A percentile compares a stretch with the other conserved stretches of the same genome.
These are phyloP conservation scores for Aspergillaceae sp. DNA, from an alignment of 2,329 filamentous ascomycete species.

Conservation along the genomic window DNA sequence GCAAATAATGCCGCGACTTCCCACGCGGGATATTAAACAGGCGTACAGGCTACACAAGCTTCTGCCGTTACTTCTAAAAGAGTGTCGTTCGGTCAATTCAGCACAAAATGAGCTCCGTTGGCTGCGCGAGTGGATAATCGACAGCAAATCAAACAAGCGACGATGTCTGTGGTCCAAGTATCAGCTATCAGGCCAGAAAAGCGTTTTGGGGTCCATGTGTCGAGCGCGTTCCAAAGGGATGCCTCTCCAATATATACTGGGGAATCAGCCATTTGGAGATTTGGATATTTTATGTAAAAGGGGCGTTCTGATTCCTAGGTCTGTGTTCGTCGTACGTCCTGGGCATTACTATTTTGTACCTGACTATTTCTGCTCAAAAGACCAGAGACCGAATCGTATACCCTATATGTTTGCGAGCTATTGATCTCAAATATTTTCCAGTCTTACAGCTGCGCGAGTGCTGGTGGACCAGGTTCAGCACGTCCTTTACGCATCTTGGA, in stretches of 20 bases:
- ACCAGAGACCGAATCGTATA: conserved; percentile 64
- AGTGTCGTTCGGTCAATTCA: conserved; percentile 37
- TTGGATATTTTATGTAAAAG: conserved; percentile 67
- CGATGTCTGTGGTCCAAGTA: neutral
- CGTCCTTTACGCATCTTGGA: conserved; percentile 60
- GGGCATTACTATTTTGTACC: too few species aligned
- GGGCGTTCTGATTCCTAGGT: conserved; percentile 78
- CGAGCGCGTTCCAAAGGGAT: conserved; percentile 49
- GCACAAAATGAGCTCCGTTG: conserved; percentile 41
- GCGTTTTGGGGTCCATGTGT: conserved; percentile 31
- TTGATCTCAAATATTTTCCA: conserved; percentile 26
- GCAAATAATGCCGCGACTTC: conserved; percentile 35
- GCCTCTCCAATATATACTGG: conserved; percentile 84
- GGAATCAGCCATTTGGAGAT: conserved; percentile 77
- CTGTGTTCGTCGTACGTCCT: neutral
- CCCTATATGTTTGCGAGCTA: conserved; percentile 43
- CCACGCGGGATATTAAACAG: conserved; percentile 26
- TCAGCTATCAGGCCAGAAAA: conserved; percentile 16
- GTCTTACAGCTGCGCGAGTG: neutral
- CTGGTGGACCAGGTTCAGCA: neutral
- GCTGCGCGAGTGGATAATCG: conserved; percentile 33
- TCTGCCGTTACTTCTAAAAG: conserved; percentile 34
- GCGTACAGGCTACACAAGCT: conserved; percentile 29
- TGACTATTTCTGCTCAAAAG: conserved; percentile 20
- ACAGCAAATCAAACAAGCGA: conserved; percentile 5